Conservation (phyloP, 2,329 filamentous ascomycete species). For the Periconia macrospinosa region DNA sequence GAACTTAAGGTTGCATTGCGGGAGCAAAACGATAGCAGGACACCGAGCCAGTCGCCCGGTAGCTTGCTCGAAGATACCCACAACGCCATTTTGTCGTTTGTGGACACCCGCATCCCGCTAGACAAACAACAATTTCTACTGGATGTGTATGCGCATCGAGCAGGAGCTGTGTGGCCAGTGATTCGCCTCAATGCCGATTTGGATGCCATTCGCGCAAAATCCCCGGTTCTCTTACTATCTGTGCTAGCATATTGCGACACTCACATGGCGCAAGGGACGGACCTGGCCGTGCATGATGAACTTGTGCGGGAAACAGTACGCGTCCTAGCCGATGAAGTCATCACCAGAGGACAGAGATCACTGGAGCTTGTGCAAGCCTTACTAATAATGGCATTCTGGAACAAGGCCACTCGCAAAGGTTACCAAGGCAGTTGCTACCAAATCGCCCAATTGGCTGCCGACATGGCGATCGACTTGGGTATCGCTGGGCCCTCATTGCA, state of each 20-base stretch:
- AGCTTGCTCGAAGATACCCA: constrained; percentile 16
- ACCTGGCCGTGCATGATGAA: constrained; percentile 26
- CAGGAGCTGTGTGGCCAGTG: constrained; percentile 24
- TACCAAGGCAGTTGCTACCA: constrained; percentile 27
- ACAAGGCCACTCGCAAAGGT: constrained; percentile 19
- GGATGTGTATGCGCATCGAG: constrained; percentile 14
- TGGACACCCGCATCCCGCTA: constrained; percentile 22
- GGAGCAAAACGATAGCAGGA: constrained; percentile 16
- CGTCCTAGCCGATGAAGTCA: constrained; percentile 23
- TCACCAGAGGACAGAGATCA: constrained; percentile 25
- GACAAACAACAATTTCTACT: constrained; percentile 24
- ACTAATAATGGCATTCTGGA: constrained; percentile 27
- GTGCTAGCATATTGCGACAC: constrained; percentile 21
- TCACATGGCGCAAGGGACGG: constrained; percentile 21
- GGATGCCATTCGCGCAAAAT: constrained; percentile 21
- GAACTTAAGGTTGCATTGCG: constrained; percentile 21
- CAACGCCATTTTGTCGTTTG: constrained; percentile 18
- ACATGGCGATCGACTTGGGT: constrained; percentile 33
- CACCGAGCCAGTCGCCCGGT: constrained; percentile 11
- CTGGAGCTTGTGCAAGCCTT: constrained; percentile 32
- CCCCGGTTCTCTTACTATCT: constrained; percentile 24
- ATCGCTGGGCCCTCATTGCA: constrained; percentile 25
- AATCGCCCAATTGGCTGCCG: constrained; percentile 27
- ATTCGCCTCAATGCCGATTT: constrained; percentile 14
- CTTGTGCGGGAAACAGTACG: constrained; percentile 24